A percentile compares a stretch with the other conserved stretches of the same genome.
Evolutionary conservation across 805 yeast species (phyloP).

Genomic region (Pichia rugopelliculosa): DNA sequence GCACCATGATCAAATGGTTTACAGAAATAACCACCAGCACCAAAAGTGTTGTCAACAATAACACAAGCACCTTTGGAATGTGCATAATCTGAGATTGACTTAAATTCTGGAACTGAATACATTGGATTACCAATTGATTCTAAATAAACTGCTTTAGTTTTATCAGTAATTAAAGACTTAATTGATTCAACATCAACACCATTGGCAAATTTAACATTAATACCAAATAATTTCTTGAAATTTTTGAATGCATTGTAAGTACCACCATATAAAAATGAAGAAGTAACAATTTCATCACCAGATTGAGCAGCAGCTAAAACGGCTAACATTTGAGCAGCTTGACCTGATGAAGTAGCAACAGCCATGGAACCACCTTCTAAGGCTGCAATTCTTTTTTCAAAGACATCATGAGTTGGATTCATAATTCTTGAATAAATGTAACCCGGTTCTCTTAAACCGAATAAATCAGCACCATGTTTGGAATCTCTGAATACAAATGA

Average conservation of each 20-base stretch:
- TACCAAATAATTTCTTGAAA: slow-evolving; percentile 74
- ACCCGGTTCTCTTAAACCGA: slow-evolving; percentile 78
- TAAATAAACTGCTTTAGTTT: slow-evolving; percentile 82
- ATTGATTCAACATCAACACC: slow-evolving; percentile 73
- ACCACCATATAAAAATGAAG: slow-evolving; percentile 89
- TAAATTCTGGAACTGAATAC: slow-evolving; percentile 88
- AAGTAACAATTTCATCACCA: slow-evolving; percentile 86
- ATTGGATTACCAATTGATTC: slow-evolving; percentile 93
- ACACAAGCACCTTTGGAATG: slow-evolving; percentile 84
- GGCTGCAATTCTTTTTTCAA: slow-evolving; percentile 88
- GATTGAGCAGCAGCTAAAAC: slow-evolving; percentile 73
- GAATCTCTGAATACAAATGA: slow-evolving; percentile 86
- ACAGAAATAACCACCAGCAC: slow-evolving; percentile 88
- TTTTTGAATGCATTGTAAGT: slow-evolving; percentile 94
- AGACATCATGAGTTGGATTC: slow-evolving; percentile 90
- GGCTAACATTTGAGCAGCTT: slow-evolving; percentile 89
- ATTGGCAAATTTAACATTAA: slow-evolving; percentile 74
- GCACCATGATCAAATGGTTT: slow-evolving; percentile 86
- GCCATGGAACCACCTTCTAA: slow-evolving; percentile 92
- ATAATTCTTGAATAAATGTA: slow-evolving; percentile 82
- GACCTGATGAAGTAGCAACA: slow-evolving; percentile 88
- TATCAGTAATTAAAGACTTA: slow-evolving; percentile 66
- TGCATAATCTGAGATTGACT: slow-evolving; percentile 63
- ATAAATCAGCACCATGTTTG: slow-evolving; percentile 85
- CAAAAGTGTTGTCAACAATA: slow-evolving; percentile 93